These are phyloP conservation scores for Capsella bursapastoris DNA, from an alignment of 345 rosid species.

Conservation along the genomic window DNA sequence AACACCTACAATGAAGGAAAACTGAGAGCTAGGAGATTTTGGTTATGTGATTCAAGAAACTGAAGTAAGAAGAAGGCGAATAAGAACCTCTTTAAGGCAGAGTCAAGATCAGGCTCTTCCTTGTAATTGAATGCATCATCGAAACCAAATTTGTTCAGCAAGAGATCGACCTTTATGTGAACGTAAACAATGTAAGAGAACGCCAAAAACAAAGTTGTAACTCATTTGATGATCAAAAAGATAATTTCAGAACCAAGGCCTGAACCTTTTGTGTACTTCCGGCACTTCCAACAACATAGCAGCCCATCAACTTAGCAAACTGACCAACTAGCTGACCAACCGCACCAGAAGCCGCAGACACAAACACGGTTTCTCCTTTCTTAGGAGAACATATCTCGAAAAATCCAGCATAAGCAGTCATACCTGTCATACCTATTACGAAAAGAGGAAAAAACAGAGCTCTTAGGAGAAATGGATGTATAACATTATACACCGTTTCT, in stretches of 20 bases:
- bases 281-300: conserved; percentile 65
- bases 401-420: conserved; percentile 62
- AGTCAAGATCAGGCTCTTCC: conserved; percentile 52
- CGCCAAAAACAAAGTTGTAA: background rate
- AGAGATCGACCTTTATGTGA: conserved; percentile 41
- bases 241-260: background rate
- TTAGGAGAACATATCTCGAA: conserved; percentile 57
- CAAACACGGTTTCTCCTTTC: conserved; percentile 54
- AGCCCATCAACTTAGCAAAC: conserved; percentile 56
- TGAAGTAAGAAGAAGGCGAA: background rate
- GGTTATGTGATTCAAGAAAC: background rate
- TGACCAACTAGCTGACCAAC: conserved; percentile 71
- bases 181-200: conserved; percentile 1
- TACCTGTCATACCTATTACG: conserved; percentile 55
- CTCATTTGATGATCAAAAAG: background rate
- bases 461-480: background rate
- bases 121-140: conserved; percentile 67
- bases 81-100: conserved; percentile 48
- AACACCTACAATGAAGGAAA: conserved; percentile 27
- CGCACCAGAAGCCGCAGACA: conserved; percentile 66
- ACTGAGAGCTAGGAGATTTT: background rate
- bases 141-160: conserved; percentile 58
- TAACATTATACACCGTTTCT: background rate
- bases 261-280: conserved; percentile 53
- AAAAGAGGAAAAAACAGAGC: background rate